Conservation (phyloP, 768 basidiomycete species). For the Termitomyces sp. region DNA sequence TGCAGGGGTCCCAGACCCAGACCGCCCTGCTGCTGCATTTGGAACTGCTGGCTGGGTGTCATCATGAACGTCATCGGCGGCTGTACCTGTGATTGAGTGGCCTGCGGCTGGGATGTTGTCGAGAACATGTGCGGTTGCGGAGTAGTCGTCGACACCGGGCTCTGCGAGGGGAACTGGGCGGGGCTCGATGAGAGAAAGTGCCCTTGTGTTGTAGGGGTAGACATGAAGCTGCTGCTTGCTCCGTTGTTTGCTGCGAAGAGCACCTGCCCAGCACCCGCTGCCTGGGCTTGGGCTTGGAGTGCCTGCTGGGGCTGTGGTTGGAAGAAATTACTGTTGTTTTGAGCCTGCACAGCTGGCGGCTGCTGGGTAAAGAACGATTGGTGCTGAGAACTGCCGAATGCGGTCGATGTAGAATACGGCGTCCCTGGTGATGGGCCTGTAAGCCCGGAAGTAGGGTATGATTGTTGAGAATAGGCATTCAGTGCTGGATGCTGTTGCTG, state of each 20-base stretch:
- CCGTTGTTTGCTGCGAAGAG: constrained; percentile 6
- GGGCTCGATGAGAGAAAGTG: constrained; percentile 31
- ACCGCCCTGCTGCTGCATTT: constrained; percentile 16
- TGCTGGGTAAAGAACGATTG: constrained; percentile 18
- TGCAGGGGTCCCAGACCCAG: constrained; percentile 5
- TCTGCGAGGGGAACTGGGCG: constrained; percentile 27
- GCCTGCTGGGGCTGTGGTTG: constrained; percentile 21
- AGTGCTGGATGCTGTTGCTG: constrained; percentile 19
- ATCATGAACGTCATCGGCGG: constrained; percentile 16
- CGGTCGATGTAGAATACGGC: background rate
- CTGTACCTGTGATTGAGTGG: constrained; percentile 23
- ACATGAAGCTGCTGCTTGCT: constrained; percentile 19
- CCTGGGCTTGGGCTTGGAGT: constrained; percentile 18
- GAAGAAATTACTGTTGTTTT: constrained; percentile 14
- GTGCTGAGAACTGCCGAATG: constrained; percentile 6
- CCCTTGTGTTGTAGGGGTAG: constrained; percentile 21
- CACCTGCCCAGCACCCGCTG: constrained; percentile 4
- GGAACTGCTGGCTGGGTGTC: constrained; percentile 22
- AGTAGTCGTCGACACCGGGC: constrained; percentile 20
- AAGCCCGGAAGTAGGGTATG: constrained; percentile 8
- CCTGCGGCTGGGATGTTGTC: constrained; percentile 25
- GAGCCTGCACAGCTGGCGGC: constrained; percentile 6
- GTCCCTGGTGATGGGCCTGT: constrained; percentile 3
- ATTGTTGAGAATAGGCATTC: constrained; percentile 24
- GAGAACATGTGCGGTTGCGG: constrained; percentile 17